phyloP scores from a whole-genome alignment of 768 basidiomycete genomes.

The Pulveroboletus sp. region DNA sequence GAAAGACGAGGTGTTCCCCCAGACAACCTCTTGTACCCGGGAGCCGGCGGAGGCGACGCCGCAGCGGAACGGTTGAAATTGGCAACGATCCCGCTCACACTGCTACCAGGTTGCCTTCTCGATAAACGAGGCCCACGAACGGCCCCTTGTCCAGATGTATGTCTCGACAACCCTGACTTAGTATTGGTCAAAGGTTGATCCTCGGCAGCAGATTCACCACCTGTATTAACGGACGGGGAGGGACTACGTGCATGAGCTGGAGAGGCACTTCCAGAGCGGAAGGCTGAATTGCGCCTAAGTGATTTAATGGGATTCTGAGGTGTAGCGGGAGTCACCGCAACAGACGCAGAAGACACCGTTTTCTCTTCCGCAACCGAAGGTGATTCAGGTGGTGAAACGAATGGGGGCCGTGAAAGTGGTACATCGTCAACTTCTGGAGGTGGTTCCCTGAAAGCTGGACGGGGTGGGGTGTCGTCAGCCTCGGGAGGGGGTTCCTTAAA shows the following conservation, averaged over 20 bases:
- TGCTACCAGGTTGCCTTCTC: conserved; percentile 43
- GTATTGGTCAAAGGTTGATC: conserved; percentile 33
- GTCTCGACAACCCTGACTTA: conserved; percentile 40
- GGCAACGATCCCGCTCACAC: conserved; percentile 55
- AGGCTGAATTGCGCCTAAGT: conserved; percentile 32
- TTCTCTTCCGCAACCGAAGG: conserved; percentile 26
- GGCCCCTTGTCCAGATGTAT: conserved; percentile 40
- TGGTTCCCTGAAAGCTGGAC: conserved; percentile 61
- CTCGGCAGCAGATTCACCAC: conserved; percentile 30
- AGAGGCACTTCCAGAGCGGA: conserved; percentile 34
- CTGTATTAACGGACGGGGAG: conserved; percentile 35
- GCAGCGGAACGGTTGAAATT: conserved; percentile 48
- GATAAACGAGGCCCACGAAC: conserved; percentile 51
- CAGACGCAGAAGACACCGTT: conserved; percentile 27
- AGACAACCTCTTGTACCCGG: conserved; percentile 46
- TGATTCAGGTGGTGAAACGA: conserved; percentile 22
- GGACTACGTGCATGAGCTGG: conserved; percentile 39
- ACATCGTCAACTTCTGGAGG: conserved; percentile 54
- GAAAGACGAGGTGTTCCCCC: conserved; percentile 27
- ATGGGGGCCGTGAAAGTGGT: conserved; percentile 13
- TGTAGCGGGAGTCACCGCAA: conserved; percentile 42
- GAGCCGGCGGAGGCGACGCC: conserved; percentile 37
- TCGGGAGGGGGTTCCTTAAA: conserved; percentile 65
- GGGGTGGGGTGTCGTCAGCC: conserved; percentile 27
- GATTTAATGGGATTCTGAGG: conserved; percentile 53